phyloP scores from a whole-genome alignment of 768 basidiomycete genomes.

The Russula vinacea region DNA sequence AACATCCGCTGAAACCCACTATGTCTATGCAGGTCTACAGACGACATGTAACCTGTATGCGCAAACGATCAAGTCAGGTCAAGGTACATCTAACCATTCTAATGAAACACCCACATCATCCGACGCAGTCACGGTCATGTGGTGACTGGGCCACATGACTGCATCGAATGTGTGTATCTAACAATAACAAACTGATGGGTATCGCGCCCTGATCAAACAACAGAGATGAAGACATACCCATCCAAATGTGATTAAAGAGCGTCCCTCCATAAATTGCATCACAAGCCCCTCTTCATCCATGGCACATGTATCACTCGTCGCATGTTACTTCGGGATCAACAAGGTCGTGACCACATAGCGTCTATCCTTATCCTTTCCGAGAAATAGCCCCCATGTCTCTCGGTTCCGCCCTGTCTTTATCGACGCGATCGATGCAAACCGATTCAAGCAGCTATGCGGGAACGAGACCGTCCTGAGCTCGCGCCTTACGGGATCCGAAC shows the following conservation, averaged over 20 bases:
- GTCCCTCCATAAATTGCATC: conserved; percentile 76
- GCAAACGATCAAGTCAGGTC: conserved; percentile 15
- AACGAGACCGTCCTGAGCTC: conserved; percentile 63
- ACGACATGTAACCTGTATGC: conserved; percentile 80
- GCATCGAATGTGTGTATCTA: conserved; percentile 94
- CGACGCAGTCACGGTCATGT: too few species aligned
- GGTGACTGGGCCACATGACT: too few species aligned
- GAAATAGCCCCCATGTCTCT: conserved; percentile 83
- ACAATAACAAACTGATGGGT: conserved; percentile 9
- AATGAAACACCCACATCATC: conserved; percentile 39
- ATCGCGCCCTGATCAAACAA: conserved; percentile 2
- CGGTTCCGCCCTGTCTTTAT: conserved; percentile 75
- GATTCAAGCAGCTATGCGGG: conserved; percentile 65
- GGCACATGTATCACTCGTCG: conserved; percentile 84
- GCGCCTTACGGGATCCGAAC: conserved; percentile 36
- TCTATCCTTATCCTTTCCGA: conserved; percentile 60
- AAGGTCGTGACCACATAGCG: conserved; percentile 72
- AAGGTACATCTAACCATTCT: neutral
- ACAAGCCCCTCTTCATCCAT: conserved; percentile 90
- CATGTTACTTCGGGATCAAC: conserved; percentile 81
- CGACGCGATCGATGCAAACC: conserved; percentile 73
- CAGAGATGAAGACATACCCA: conserved; percentile 59
- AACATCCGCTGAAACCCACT: conserved; percentile 86
- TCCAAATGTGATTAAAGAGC: conserved; percentile 79
- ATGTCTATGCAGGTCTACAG: conserved; percentile 91